Conservation (phyloP, 768 basidiomycete species). For the Lactifluus subvellereus region DNA sequence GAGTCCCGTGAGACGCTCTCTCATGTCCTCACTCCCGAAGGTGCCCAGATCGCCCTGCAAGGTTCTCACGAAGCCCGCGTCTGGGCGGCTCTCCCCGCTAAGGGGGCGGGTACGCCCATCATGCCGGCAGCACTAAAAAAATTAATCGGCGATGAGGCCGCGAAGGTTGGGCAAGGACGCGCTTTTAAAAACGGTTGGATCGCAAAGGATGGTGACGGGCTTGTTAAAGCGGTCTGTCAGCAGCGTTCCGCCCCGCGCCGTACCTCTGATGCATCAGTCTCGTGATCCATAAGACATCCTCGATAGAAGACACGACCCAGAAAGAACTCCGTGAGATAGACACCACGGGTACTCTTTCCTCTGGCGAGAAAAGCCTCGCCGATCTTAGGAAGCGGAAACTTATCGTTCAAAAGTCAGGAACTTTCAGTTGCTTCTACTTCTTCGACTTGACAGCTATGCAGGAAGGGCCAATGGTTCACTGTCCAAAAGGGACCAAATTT, state of each 20-base stretch:
- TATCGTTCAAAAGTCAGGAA: conserved; percentile 64
- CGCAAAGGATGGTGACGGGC: conserved; percentile 78
- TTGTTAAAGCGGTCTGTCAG: conserved; percentile 74
- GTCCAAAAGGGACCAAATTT: conserved; percentile 82
- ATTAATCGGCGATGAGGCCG: conserved; percentile 76
- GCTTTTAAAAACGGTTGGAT: conserved; percentile 99
- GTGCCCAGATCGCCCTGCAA: conserved; percentile 62
- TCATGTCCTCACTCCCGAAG: conserved; percentile 78
- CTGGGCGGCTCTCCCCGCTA: conserved; percentile 74
- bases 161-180: conserved; percentile 89
- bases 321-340: conserved; percentile 68
- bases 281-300: conserved; percentile 41
- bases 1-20: conserved; percentile 69
- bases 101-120: conserved; percentile 64
- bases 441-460: conserved; percentile 31
- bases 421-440: background rate
- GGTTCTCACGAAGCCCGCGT: conserved; percentile 97
- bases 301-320: conserved; percentile 71
- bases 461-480: conserved; percentile 94
- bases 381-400: conserved; percentile 93
- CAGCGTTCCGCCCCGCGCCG: background rate
- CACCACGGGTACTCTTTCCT: conserved; percentile 60
- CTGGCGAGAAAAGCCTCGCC: conserved; percentile 76
- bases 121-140: conserved; percentile 64
- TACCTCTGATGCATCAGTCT: conserved; percentile 15